phyloP scores from a whole-genome alignment of 129 eudicot genomes.

The Lonicera japonica region DNA sequence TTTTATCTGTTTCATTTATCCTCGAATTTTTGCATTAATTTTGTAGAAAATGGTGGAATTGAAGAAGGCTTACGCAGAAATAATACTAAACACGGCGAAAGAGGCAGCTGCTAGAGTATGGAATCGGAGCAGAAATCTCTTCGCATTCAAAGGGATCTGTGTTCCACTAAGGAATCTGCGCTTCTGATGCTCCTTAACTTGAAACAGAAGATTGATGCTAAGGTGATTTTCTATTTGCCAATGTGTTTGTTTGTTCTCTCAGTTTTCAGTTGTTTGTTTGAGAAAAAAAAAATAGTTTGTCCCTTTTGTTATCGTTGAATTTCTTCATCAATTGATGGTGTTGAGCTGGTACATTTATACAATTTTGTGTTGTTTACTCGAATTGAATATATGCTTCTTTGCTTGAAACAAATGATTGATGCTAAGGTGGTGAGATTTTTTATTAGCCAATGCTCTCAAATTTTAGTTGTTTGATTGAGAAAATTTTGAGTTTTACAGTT shows the following conservation, averaged over 20 bases:
- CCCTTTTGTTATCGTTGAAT: neutral
- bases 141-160: slow-evolving; percentile 37
- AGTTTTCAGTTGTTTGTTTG: neutral
- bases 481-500: neutral
- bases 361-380: neutral
- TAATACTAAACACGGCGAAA: slow-evolving; percentile 63
- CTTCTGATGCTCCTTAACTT: slow-evolving; percentile 41
- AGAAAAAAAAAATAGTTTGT: neutral
- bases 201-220: slow-evolving; percentile 46
- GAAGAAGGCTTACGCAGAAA: slow-evolving; percentile 80
- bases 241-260: neutral
- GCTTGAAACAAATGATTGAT: slow-evolving; percentile 50
- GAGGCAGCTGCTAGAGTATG: slow-evolving; percentile 81
- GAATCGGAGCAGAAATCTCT: slow-evolving; percentile 51
- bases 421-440: slow-evolving; percentile 46
- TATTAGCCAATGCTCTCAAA: neutral
- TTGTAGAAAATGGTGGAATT: slow-evolving; percentile 43
- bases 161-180: slow-evolving; percentile 46
- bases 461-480: neutral
- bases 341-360: slow-evolving; percentile 1
- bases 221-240: slow-evolving; percentile 30
- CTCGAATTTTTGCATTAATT: no score
- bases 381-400: slow-evolving; percentile 47
- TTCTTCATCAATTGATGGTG: neutral
- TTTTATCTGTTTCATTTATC: no score